phyloP scores from a whole-genome alignment of 345 rosid genomes.

The Sonneratia alba region DNA sequence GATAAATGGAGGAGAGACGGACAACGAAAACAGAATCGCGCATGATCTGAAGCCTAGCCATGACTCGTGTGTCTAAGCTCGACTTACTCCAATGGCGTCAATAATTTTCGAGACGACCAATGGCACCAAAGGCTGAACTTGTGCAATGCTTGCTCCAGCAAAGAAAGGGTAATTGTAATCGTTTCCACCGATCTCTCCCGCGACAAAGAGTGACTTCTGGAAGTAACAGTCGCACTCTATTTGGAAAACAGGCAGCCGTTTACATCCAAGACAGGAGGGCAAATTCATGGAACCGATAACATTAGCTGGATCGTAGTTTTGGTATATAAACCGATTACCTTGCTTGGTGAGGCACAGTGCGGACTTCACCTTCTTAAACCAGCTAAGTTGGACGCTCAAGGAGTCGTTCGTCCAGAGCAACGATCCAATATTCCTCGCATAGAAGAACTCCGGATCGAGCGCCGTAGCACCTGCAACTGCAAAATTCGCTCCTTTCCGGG shows the following conservation, averaged over 20 bases:
- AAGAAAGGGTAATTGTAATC: slow-evolving; percentile 49
- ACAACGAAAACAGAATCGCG: too few relatives aligned
- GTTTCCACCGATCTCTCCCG: slow-evolving; percentile 70
- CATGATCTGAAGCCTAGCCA: too few relatives aligned
- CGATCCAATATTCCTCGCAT: slow-evolving; percentile 17
- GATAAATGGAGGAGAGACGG: not conserved
- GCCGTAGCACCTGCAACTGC: slow-evolving; percentile 75
- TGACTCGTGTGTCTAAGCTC: too few relatives aligned
- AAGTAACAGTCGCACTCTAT: slow-evolving; percentile 41
- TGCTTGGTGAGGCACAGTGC: slow-evolving; percentile 31
- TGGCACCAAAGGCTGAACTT: slow-evolving; percentile 33
- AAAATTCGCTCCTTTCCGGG: slow-evolving; percentile 35
- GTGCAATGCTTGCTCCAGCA: slow-evolving; percentile 26
- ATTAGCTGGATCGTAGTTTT: not conserved
- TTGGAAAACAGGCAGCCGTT: not conserved
- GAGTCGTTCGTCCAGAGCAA: slow-evolving; percentile 37
- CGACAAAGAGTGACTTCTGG: slow-evolving; percentile 45
- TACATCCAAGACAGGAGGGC: too few relatives aligned
- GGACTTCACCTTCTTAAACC: slow-evolving; percentile 55
- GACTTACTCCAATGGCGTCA: slow-evolving; percentile 17
- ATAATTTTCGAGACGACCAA: slow-evolving; percentile 33
- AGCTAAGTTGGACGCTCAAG: slow-evolving; percentile 37
- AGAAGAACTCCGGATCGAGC: slow-evolving; percentile 27
- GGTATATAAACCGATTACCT: slow-evolving; percentile 7
- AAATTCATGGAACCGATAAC: not conserved